Percentiles rank a stretch among this genome's conserved stretches.
phyloP scores from a whole-genome alignment of 345 rosid genomes.

The Sisymbrium irio region DNA sequence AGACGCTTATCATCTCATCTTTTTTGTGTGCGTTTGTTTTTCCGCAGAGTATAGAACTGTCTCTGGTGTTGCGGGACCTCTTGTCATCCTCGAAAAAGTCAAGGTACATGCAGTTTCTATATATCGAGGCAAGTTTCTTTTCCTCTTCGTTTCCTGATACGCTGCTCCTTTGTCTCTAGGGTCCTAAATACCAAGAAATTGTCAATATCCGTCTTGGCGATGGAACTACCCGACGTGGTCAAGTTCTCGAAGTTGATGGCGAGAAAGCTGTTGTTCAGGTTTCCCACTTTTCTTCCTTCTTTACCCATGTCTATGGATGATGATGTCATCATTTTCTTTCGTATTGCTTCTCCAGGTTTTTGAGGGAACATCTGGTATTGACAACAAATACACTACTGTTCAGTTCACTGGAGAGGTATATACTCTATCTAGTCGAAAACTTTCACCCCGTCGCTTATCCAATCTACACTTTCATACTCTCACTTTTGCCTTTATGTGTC shows the following conservation, averaged over 20 bases:
- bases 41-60: constrained; percentile 79
- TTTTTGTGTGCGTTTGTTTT: background rate
- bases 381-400: constrained; percentile 75
- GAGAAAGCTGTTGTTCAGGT: constrained; percentile 98
- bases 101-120: too few relatives aligned
- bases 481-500: background rate
- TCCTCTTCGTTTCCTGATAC: background rate
- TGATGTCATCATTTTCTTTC: too few relatives aligned
- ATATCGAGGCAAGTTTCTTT: too few relatives aligned
- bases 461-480: background rate
- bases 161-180: constrained; percentile 37
- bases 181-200: constrained; percentile 96
- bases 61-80: constrained; percentile 66
- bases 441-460: background rate
- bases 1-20: background rate
- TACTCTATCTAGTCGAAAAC: background rate
- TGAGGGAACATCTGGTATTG: constrained; percentile 86
- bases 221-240: constrained; percentile 90
- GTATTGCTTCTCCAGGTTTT: constrained; percentile 54
- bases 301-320: too few relatives aligned
- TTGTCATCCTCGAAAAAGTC: constrained; percentile 89
- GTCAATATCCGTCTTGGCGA: constrained; percentile 90
- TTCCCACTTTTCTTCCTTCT: background rate
- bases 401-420: constrained; percentile 79
- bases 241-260: constrained; percentile 96